A percentile compares a stretch with the other conserved stretches of the same genome.
Evolutionary conservation across 805 yeast genomes (phyloP).

Genomic region (Naumovozyma dairenensis): DNA sequence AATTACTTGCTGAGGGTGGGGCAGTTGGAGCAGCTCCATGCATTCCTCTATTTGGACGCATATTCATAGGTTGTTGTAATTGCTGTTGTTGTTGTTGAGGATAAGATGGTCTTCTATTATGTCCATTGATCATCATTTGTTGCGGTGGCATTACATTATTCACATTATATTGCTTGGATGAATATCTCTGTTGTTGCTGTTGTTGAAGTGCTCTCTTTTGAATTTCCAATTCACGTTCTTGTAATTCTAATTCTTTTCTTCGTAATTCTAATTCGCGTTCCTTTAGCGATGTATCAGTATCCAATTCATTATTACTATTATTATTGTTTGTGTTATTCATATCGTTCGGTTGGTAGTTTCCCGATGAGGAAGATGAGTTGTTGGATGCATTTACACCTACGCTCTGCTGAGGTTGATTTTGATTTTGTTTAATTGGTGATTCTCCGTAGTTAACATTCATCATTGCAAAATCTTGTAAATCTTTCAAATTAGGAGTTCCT

Average conservation of each 20-base stretch:
- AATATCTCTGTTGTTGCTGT: conserved; percentile 5
- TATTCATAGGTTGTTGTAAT: conserved; percentile 11
- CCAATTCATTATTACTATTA: conserved; percentile 6
- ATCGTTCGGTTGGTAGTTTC: conserved; percentile 6
- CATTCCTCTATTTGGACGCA: conserved; percentile 20
- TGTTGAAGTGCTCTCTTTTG: conserved; percentile 24
- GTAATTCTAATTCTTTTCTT: conserved; percentile 26
- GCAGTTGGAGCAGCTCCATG: conserved; percentile 20
- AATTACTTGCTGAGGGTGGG: conserved; percentile 11
- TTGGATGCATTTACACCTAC: conserved; percentile 6
- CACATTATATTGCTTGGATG: neutral
- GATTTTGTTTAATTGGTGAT: conserved; percentile 12
- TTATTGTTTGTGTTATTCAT: conserved; percentile 8
- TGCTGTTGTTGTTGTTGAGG: conserved; percentile 10
- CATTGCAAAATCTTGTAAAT: conserved; percentile 26
- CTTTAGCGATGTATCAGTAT: conserved; percentile 13
- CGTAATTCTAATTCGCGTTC: conserved; percentile 27
- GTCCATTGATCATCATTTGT: conserved; percentile 3
- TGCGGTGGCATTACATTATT: conserved; percentile 4
- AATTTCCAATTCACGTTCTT: conserved; percentile 27
- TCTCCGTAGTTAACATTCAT: conserved; percentile 25
- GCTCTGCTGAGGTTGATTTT: conserved; percentile 5
- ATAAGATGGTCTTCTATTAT: conserved; percentile 12
- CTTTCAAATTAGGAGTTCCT: conserved; percentile 27
- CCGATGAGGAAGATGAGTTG: no score